These are phyloP conservation scores for Lasiodiplodia sp. DNA, from an alignment of 2,329 filamentous ascomycete species.

Conservation along the genomic window DNA sequence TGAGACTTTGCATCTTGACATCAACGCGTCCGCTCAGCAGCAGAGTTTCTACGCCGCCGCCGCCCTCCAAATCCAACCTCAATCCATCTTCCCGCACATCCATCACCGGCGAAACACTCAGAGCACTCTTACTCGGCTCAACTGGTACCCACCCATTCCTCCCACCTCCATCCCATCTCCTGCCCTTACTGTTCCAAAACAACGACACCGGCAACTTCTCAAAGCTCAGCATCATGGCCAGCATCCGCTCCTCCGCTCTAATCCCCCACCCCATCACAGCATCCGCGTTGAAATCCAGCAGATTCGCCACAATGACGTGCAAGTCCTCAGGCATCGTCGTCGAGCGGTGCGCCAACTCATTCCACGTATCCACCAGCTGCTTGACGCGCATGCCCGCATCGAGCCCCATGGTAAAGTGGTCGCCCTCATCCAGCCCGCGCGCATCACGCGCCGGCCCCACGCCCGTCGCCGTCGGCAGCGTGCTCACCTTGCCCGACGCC, in stretches of 20 bases:
- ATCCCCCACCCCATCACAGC: constrained; percentile 11
- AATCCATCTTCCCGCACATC: constrained; percentile 1
- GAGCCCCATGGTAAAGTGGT: background rate
- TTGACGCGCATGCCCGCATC: background rate
- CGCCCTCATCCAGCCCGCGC: background rate
- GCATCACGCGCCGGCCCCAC: background rate
- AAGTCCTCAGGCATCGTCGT: constrained; percentile 33
- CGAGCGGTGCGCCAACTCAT: constrained; percentile 31
- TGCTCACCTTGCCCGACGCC: background rate
- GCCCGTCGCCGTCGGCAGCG: background rate
- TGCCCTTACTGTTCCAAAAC: constrained; percentile 25
- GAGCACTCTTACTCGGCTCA: constrained; percentile 12
- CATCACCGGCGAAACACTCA: background rate
- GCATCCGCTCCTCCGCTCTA: constrained; percentile 10
- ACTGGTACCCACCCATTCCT: constrained; percentile 28
- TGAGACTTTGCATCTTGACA: background rate
- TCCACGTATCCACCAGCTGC: constrained; percentile 32
- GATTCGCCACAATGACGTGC: constrained; percentile 32
- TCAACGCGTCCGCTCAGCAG: background rate
- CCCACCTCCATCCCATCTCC: constrained; percentile 10
- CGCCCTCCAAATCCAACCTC: background rate
- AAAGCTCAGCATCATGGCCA: constrained; percentile 29
- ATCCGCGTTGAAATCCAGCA: constrained; percentile 31
- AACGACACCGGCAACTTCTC: constrained; percentile 31
- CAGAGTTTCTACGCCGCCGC: background rate